Conservation (phyloP, 768 basidiomycete species). For the Lepiota brunneoincarnata region DNA sequence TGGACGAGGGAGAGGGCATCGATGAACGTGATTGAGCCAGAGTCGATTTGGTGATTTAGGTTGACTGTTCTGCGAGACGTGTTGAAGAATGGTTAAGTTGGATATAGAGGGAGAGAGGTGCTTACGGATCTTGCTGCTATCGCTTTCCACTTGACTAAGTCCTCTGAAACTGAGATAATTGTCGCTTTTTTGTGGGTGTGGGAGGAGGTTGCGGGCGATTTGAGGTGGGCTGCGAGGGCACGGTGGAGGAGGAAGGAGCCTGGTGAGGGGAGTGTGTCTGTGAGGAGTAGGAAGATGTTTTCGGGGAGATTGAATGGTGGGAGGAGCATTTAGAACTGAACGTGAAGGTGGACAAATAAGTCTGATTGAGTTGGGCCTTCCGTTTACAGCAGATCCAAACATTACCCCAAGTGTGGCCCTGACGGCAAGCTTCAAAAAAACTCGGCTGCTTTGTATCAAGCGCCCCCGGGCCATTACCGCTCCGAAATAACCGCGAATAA, state of each 20-base stretch:
- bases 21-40: slow-evolving; percentile 49
- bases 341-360: not conserved
- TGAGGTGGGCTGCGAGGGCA: slow-evolving; percentile 49
- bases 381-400: no score
- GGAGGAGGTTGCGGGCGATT: slow-evolving; percentile 26
- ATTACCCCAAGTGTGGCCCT: no score
- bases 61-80: slow-evolving; percentile 33
- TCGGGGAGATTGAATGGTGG: slow-evolving; percentile 53
- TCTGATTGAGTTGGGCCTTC: no score
- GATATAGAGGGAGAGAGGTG: slow-evolving; percentile 12
- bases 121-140: slow-evolving; percentile 63
- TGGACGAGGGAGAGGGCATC: slow-evolving; percentile 43
- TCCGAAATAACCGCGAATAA: no score
- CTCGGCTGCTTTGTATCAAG: no score
- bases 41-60: slow-evolving; percentile 31
- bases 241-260: slow-evolving; percentile 72
- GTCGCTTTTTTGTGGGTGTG: slow-evolving; percentile 28
- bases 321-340: slow-evolving; percentile 18
- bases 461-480: no score
- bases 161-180: slow-evolving; percentile 58
- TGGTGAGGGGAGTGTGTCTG: slow-evolving; percentile 68
- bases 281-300: slow-evolving; percentile 56
- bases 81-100: not conserved
- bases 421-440: no score
- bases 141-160: slow-evolving; percentile 57